These are phyloP conservation scores for Chlamydomonas eustigma DNA, from an alignment of 139 green algal genomes.

Conservation along the genomic window DNA sequence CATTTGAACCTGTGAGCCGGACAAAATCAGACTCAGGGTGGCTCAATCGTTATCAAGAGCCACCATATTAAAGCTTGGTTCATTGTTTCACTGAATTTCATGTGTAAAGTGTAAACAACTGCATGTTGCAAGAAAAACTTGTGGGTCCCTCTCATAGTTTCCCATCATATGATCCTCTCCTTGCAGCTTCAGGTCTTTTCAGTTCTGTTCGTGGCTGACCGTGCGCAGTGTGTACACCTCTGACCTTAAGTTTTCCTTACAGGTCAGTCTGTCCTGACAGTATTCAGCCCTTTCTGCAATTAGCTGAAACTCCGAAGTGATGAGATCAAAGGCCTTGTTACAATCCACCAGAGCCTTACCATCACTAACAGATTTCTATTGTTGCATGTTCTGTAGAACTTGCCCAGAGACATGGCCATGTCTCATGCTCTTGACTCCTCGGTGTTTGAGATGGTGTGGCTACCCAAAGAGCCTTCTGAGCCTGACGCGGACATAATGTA, in stretches of 20 bases:
- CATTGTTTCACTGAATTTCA: too few relatives aligned
- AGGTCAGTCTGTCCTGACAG: conserved; percentile 26
- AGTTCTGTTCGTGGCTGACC: conserved; percentile 65
- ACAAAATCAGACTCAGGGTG: too few relatives aligned
- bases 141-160: too few relatives aligned
- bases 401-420: conserved; percentile 52
- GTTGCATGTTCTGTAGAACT: not conserved
- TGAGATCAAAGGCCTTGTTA: not conserved
- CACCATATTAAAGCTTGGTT: too few relatives aligned
- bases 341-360: not conserved
- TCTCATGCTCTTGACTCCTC: conserved; percentile 36
- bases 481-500: conserved; percentile 28
- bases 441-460: conserved; percentile 48
- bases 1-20: too few relatives aligned
- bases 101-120: too few relatives aligned
- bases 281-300: not conserved
- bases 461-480: conserved; percentile 47
- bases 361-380: not conserved
- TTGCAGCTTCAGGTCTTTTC: conserved; percentile 43
- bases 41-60: too few relatives aligned
- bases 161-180: too few relatives aligned
- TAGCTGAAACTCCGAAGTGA: too few relatives aligned
- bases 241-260: conserved; percentile 49
- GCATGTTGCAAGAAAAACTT: too few relatives aligned
- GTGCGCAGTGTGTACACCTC: conserved; percentile 69